Conservation (phyloP, 495 filamentous ascomycete species). For the Podospora fimiseda region DNA sequence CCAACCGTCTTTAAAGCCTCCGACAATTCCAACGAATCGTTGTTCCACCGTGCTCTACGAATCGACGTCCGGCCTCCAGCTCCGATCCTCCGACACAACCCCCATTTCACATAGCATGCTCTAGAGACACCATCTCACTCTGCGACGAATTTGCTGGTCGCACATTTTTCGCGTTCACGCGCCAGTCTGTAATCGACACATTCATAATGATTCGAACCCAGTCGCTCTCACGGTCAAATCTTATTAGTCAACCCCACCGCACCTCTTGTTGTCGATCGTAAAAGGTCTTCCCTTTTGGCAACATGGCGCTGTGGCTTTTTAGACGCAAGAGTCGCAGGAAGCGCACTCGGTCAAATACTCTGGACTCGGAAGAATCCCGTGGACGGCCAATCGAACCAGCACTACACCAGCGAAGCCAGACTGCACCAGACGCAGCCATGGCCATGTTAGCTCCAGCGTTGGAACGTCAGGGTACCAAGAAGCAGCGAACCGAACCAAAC, state of each 20-base stretch:
- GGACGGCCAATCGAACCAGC: conserved; percentile 20
- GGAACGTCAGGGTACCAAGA: conserved; percentile 18
- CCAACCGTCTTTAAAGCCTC: conserved; percentile 1
- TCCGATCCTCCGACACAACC: not conserved
- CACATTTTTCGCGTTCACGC: conserved; percentile 12
- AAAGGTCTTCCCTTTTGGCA: not conserved
- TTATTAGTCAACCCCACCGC: conserved; percentile 3
- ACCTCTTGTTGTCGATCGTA: not conserved
- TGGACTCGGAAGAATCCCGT: conserved; percentile 26
- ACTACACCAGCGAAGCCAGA: conserved; percentile 34
- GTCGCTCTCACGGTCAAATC: conserved; percentile 6
- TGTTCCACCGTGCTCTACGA: not conserved
- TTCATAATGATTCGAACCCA: conserved; percentile 23
- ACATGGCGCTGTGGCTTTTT: conserved; percentile 76
- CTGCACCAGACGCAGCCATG: conserved; percentile 23
- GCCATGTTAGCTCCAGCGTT: conserved; percentile 8
- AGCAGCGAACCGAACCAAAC: conserved; percentile 36
- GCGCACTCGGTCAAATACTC: conserved; percentile 33
- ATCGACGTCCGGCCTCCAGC: not conserved
- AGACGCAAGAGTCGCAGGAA: conserved; percentile 56
- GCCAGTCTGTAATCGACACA: not conserved
- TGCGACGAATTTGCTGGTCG: conserved; percentile 10
- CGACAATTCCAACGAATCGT: not conserved
- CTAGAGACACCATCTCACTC: conserved; percentile 13
- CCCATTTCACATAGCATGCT: conserved; percentile 16